Percentiles rank a stretch among this genome's conserved stretches.
These are phyloP conservation scores for Suillus sp. DNA, from an alignment of 768 basidiomycete species.

Conservation along the genomic window DNA sequence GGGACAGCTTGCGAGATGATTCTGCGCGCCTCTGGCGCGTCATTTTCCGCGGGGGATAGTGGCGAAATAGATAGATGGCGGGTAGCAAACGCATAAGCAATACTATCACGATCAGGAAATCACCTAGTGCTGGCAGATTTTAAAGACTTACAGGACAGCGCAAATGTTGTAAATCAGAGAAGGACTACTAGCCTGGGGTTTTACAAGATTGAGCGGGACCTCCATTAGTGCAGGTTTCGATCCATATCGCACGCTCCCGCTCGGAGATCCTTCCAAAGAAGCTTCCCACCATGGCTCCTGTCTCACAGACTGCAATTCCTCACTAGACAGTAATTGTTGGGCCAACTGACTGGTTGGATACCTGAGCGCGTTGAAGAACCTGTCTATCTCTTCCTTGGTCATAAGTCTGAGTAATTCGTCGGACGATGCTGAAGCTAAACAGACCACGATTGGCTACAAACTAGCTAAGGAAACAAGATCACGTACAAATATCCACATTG, in stretches of 20 bases:
- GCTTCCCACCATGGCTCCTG: constrained; percentile 77
- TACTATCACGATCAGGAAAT: constrained; percentile 38
- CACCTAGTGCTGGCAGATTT: background rate
- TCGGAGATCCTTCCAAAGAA: constrained; percentile 12
- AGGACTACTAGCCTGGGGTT: constrained; percentile 38
- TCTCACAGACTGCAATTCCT: constrained; percentile 51
- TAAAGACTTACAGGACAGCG: constrained; percentile 59
- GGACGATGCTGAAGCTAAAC: constrained; percentile 54
- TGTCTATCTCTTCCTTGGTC: constrained; percentile 57
- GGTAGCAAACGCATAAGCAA: constrained; percentile 68
- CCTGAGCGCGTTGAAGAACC: constrained; percentile 58
- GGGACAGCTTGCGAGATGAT: constrained; percentile 58
- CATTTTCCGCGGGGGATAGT: constrained; percentile 44
- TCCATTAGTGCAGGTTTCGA: constrained; percentile 44
- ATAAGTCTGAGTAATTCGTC: constrained; percentile 65
- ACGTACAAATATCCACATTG: constrained; percentile 63
- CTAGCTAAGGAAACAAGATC: background rate
- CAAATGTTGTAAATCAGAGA: constrained; percentile 69
- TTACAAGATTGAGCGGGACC: constrained; percentile 49
- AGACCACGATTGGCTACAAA: background rate
- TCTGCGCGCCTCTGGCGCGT: constrained; percentile 46
- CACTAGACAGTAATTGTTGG: constrained; percentile 58
- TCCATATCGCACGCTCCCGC: constrained; percentile 34
- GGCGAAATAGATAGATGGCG: constrained; percentile 64
- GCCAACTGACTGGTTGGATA: constrained; percentile 66